Evolutionary conservation across 2,329 filamentous ascomycete species (phyloP).

Genomic region (Pyrenochaeta sp.): DNA sequence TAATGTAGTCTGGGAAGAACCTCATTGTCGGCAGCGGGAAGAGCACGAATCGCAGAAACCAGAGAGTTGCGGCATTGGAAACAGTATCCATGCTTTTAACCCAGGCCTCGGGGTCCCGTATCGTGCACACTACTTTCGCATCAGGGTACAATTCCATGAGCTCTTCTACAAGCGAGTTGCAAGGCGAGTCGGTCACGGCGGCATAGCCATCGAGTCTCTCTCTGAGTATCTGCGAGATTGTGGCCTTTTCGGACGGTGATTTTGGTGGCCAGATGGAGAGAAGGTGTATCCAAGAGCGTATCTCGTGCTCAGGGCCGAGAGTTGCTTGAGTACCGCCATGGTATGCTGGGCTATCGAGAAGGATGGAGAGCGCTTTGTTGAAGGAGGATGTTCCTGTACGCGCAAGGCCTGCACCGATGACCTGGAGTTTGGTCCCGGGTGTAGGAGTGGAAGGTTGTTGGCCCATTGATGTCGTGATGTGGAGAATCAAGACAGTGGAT

Average conservation of each 20-base stretch:
- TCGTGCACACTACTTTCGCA: slow-evolving; percentile 54
- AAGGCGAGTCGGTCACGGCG: slow-evolving; percentile 57
- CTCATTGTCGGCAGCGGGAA: slow-evolving; percentile 29
- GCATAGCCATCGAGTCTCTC: slow-evolving; percentile 52
- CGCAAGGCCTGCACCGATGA: slow-evolving; percentile 55
- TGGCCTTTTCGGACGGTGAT: slow-evolving; percentile 2
- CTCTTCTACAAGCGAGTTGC: slow-evolving; percentile 53
- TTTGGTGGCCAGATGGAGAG: slow-evolving; percentile 20
- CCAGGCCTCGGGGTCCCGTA: slow-evolving; percentile 30
- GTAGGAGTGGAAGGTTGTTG: slow-evolving; percentile 20
- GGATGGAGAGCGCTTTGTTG: slow-evolving; percentile 55
- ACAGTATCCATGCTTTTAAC: slow-evolving; percentile 25
- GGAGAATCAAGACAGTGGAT: no score
- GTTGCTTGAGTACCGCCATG: slow-evolving; percentile 57
- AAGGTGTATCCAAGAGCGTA: slow-evolving; percentile 33
- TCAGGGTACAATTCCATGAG: slow-evolving; percentile 59
- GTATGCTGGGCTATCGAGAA: slow-evolving; percentile 58
- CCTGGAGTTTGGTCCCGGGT: slow-evolving; percentile 42
- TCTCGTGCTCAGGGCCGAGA: slow-evolving; percentile 16
- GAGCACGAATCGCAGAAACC: slow-evolving; percentile 27
- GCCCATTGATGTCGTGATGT: slow-evolving; percentile 18
- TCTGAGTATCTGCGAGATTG: slow-evolving; percentile 36
- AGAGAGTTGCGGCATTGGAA: slow-evolving; percentile 11
- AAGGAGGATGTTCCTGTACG: slow-evolving; percentile 62
- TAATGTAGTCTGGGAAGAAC: slow-evolving; percentile 22